Conservation (phyloP, 768 basidiomycete species). For the Hericium erinaceus region DNA sequence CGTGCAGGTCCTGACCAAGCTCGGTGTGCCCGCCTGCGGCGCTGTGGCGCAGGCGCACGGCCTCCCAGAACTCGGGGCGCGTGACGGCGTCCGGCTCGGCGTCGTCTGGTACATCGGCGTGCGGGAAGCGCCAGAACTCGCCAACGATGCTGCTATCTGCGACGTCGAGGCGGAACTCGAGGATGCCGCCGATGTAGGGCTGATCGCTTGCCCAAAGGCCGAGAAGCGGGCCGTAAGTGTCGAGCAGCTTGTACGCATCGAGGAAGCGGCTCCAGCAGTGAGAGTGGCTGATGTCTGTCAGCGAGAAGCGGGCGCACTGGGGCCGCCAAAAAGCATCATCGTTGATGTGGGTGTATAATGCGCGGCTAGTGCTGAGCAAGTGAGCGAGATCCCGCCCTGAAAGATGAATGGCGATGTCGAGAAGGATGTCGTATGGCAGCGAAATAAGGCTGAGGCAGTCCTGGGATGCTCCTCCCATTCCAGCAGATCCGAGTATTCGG, state of each 20-base stretch:
- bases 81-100: no score
- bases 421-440: neutral
- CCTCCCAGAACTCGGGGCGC: no score
- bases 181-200: neutral
- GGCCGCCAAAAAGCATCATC: neutral
- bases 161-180: neutral
- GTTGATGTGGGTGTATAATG: neutral
- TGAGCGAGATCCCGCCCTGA: neutral
- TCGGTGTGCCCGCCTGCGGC: neutral
- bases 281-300: neutral
- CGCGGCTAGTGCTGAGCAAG: neutral
- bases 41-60: neutral
- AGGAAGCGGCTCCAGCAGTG: neutral
- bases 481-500: no score
- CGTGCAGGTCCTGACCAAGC: neutral
- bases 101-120: neutral
- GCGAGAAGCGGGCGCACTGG: neutral
- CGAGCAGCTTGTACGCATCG: neutral
- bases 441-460: no score
- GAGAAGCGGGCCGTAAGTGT: neutral
- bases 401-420: neutral
- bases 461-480: no score
- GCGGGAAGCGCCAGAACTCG: neutral
- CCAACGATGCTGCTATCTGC: neutral
- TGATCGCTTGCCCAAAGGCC: neutral